A percentile compares a stretch with the other conserved stretches of the same genome.
Evolutionary conservation across 495 filamentous ascomycete genomes (phyloP).

Genomic region (Tuber magnatum): DNA sequence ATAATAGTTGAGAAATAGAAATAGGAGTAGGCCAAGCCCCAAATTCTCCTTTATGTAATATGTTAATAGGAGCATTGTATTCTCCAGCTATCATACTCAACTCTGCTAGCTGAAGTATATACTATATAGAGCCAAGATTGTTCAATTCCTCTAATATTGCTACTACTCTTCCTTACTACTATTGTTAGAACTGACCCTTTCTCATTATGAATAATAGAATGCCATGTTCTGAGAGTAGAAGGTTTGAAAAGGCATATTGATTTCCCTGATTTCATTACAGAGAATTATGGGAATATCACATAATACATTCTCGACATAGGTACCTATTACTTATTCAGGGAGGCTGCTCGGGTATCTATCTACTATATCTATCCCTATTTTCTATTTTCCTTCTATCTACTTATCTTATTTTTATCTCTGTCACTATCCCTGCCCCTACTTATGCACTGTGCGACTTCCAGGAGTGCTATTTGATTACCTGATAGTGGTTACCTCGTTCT

Average conservation of each 20-base stretch:
- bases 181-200: neutral
- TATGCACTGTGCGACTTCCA: too few relatives aligned
- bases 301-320: neutral
- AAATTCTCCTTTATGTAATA: neutral
- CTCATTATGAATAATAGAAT: neutral
- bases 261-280: neutral
- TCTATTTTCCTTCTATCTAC: too few relatives aligned
- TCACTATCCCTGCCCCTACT: too few relatives aligned
- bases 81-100: neutral
- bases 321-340: neutral
- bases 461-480: too few relatives aligned
- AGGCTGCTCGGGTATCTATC: neutral
- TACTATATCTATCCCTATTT: neutral
- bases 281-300: neutral
- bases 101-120: neutral
- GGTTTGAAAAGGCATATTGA: neutral
- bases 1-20: neutral
- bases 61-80: neutral
- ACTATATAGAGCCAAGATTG: neutral
- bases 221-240: neutral
- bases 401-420: too few relatives aligned
- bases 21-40: neutral
- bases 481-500: too few relatives aligned
- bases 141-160: neutral
- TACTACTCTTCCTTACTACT: neutral